Base-by-base conservation (phyloP, 164 flowering plant species). In the Berberis vulgaris region DNA sequence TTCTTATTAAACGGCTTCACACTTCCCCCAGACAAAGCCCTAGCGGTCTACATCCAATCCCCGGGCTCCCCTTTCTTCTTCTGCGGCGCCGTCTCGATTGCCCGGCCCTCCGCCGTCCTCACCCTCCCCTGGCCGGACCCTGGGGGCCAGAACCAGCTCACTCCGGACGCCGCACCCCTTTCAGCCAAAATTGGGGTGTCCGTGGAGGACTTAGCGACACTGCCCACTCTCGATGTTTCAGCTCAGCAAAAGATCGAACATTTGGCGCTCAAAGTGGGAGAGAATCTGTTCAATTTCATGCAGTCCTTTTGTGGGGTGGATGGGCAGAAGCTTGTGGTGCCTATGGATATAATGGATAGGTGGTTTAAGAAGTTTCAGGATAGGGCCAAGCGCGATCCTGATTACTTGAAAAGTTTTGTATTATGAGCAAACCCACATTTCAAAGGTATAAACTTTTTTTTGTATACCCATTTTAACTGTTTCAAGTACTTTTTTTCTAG, bases 321-420 rank as follows among this genome's bases (percentile, higher is more conserved):
- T 64, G 97, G 96, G 26, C 75, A 76, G 41, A 81, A 78, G 58
- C 73, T 95, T 56, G 76, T 91, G 1, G 99, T 95, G 50, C 99
- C 97, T 0, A 89, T 83, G 90, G 99, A 95, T 69, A 95, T 95
- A 49, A 63, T 95, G 75, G 97, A 95, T 67, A 65, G 99, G 42
- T 95, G 99, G 99, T 95, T 95, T 61, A 91, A 89, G 81, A 95
- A 95, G 81, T 95, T 95, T 74, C 96, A 89, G 73, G 97, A 95
- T 62, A 70, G 77, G 71, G 96, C 99, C 1, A 91, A 85, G 78
- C 83, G 88, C 2, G 99, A 95, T 60, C 96, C 99, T 5, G 91
- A 88, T 59, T 95, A 84, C 54, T 70, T 91, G 74, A 91, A 91
- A 66, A 82, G 91, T 9, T 95, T 95, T 47, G 85, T 79, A n/a